These are phyloP conservation scores for Fraxinus sp. DNA, from an alignment of 305 asterid genomes.

Conservation along the genomic window DNA sequence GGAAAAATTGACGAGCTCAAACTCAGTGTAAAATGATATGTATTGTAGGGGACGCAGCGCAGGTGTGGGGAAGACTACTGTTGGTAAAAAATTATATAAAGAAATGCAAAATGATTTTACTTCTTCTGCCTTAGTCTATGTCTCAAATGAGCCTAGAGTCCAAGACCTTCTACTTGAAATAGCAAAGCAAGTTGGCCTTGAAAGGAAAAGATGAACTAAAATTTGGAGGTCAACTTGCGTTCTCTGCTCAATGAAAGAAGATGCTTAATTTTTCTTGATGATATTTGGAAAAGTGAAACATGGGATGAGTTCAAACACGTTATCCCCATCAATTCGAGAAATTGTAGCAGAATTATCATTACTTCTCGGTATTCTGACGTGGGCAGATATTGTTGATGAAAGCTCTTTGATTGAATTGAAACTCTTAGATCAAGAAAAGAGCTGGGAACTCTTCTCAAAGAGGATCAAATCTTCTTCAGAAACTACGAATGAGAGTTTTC, in stretches of 20 bases:
- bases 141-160: constrained; percentile 15
- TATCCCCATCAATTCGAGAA: constrained; percentile 3
- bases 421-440: neutral
- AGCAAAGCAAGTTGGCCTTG: constrained; percentile 24
- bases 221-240: neutral
- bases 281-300: constrained; percentile 10
- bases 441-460: constrained; percentile 22
- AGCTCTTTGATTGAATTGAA: neutral
- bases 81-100: constrained; percentile 4
- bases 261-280: constrained; percentile 23
- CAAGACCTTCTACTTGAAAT: constrained; percentile 17
- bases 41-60: constrained; percentile 13
- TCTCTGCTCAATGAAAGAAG: neutral
- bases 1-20: neutral
- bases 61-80: constrained; percentile 22
- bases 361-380: constrained; percentile 12
- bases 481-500: neutral
- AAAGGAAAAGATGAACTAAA: neutral
- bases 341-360: constrained; percentile 20
- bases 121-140: constrained; percentile 8
- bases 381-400: constrained; percentile 16
- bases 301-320: constrained; percentile 14
- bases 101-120: neutral
- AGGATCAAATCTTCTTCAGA: neutral
- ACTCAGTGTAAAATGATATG: neutral